Conservation (phyloP, 2,329 filamentous ascomycete genomes). For the Colletotrichum graminicola region DNA sequence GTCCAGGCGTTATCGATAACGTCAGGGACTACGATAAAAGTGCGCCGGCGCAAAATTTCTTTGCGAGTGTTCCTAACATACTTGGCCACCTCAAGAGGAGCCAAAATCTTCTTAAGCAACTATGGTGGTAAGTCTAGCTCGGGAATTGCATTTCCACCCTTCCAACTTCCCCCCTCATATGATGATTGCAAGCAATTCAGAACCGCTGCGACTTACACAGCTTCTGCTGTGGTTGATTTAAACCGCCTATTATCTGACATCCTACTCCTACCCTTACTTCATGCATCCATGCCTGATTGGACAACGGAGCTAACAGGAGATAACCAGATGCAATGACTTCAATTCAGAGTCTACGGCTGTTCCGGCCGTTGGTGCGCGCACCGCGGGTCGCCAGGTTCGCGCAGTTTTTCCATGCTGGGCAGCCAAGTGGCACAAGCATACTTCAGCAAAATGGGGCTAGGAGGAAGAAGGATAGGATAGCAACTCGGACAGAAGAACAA, state of each 20-base stretch:
- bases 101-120: conserved; percentile 36
- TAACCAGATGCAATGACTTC: conserved; percentile 51
- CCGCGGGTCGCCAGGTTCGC: conserved; percentile 26
- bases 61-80: rapidly evolving
- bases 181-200: conserved; percentile 57
- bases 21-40: conserved; percentile 19
- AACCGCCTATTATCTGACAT: conserved; percentile 56
- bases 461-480: conserved; percentile 22
- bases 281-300: conserved; percentile 43
- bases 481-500: neutral
- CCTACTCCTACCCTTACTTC: conserved; percentile 32
- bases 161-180: conserved; percentile 12
- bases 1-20: conserved; percentile 35
- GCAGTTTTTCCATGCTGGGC: conserved; percentile 35
- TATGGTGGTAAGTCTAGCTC: conserved; percentile 37
- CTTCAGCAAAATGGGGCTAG: conserved; percentile 25
- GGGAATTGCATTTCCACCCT: neutral
- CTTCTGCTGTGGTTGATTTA: conserved; percentile 58
- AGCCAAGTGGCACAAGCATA: conserved; percentile 33
- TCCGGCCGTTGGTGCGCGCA: conserved; percentile 42
- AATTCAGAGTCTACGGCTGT: conserved; percentile 52
- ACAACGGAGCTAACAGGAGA: conserved; percentile 35
- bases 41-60: conserved; percentile 24
- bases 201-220: conserved; percentile 65
- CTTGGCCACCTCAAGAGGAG: conserved; percentile 33